Evolutionary conservation across 169 alveolate species (phyloP), one percentile per base, ranked within the genome.

Genomic region (Eimeria falciformis): DNA sequence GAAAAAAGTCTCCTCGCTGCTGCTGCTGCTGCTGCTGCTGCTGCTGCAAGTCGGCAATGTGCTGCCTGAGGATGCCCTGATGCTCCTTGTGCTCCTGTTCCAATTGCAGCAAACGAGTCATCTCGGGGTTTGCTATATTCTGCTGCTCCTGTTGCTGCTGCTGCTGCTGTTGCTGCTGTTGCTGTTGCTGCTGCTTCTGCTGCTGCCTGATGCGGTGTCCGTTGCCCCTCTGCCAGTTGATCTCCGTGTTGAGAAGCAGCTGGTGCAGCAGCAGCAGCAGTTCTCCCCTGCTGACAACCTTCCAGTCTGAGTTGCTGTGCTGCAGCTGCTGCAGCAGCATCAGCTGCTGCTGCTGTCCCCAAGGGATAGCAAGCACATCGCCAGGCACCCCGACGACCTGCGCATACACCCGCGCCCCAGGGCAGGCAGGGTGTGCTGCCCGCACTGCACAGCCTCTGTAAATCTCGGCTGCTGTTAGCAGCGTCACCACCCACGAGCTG

Each of bases 291-390:
- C 62, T 27, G 62, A 73, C 84, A 37, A 73, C 7, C 84, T 18
- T 73, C 2, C 65, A 33, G n/a, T 73, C 84, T 3, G 45, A 43
- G 65, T 62, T 45, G 37, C 65, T 56, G 43, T 43, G 37, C 84
- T 73, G 62, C 37, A 18, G 62, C 65, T 73, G 84, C 84, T 43
- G 56, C 84, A 25, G 65, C 84, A 25, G 84, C 84, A 7, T 50
- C 82, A n/a, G 58, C 82, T 71, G 82, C 82, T 71, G 82, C 82
- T 71, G 82, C 53, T 68, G 50, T 46, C 37, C 18, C 84, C 84
- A 73, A 43, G 84, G 84, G 33, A 73, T n/a, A 0, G 84, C 84
- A 3, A 73, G 29, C 3, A 73, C 84, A 18, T 73, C 84, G 2
- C 84, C 84, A 18, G 84, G 84, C 1, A 73, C 37, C 12, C 84